phyloP scores from a whole-genome alignment of 768 basidiomycete species.

The Termitomyces sp. region DNA sequence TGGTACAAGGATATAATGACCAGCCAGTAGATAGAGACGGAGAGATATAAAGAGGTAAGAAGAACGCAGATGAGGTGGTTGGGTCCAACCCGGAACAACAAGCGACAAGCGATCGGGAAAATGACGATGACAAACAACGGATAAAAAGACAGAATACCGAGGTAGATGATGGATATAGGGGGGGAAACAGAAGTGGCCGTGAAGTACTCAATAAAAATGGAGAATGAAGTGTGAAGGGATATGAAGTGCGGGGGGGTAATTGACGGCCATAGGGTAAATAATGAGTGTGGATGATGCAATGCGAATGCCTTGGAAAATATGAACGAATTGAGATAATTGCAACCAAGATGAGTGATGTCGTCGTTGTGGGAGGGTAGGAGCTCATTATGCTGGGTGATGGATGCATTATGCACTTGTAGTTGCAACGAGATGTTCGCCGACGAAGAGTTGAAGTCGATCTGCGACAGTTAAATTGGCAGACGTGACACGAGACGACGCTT shows the following conservation, averaged over 20 bases:
- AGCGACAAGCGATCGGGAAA: conserved; percentile 4
- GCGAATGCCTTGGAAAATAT: conserved; percentile 5
- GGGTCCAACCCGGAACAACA: conserved; percentile 5
- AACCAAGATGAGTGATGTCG: background rate
- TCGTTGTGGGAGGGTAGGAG: background rate
- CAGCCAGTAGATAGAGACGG: conserved; percentile 14
- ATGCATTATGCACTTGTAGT: conserved; percentile 4
- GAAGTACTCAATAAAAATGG: conserved; percentile 5
- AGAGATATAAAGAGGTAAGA: conserved; percentile 4
- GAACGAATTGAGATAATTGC: conserved; percentile 5
- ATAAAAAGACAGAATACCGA: background rate
- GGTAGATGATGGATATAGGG: conserved; percentile 6
- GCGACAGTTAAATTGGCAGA: background rate
- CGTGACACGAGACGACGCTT: background rate
- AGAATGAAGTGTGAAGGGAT: conserved; percentile 1
- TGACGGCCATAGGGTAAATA: conserved; percentile 3
- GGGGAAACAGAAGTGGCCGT: background rate
- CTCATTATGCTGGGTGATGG: background rate
- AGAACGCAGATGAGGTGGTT: background rate
- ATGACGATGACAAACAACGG: conserved; percentile 5
- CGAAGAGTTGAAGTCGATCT: background rate
- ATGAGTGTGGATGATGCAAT: conserved; percentile 7
- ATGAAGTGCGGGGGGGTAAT: background rate
- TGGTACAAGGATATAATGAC: conserved; percentile 16
- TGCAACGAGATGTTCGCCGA: background rate